phyloP scores from a whole-genome alignment of 2,329 filamentous ascomycete genomes.

The Aspergillus floridensis region DNA sequence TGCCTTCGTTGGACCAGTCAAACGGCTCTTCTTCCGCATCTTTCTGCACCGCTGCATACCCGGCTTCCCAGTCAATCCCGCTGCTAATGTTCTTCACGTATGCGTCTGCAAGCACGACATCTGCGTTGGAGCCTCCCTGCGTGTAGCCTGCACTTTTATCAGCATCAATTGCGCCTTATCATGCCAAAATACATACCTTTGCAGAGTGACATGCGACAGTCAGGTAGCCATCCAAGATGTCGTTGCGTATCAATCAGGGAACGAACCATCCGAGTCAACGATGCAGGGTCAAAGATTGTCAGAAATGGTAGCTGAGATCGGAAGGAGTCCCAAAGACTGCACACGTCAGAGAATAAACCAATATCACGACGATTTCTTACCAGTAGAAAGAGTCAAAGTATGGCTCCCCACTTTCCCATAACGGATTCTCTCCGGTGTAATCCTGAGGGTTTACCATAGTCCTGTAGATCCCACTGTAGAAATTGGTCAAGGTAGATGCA shows the following conservation, averaged over 20 bases:
- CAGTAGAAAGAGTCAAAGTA: slow-evolving; percentile 76
- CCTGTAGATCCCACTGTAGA: slow-evolving; percentile 68
- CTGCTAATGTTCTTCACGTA: slow-evolving; percentile 63
- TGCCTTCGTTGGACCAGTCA: slow-evolving; percentile 67
- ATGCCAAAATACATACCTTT: slow-evolving; percentile 41
- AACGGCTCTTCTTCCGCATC: slow-evolving; percentile 68
- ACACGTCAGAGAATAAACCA: slow-evolving; percentile 11
- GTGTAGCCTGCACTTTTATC: slow-evolving; percentile 55
- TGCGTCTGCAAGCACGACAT: slow-evolving; percentile 65
- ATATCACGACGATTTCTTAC: slow-evolving; percentile 27
- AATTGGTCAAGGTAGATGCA: slow-evolving; percentile 47
- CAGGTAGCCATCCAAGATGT: slow-evolving; percentile 69
- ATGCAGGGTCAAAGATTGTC: slow-evolving; percentile 62
- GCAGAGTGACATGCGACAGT: slow-evolving; percentile 70
- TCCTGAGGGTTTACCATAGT: slow-evolving; percentile 70
- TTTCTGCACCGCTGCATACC: slow-evolving; percentile 66
- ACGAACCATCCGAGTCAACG: slow-evolving; percentile 63
- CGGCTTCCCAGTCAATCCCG: slow-evolving; percentile 65
- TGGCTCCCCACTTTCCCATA: slow-evolving; percentile 63
- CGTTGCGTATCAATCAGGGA: slow-evolving; percentile 69
- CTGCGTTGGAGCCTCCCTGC: slow-evolving; percentile 71
- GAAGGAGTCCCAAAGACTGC: slow-evolving; percentile 66
- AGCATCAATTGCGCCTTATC: neutral
- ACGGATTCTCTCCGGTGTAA: slow-evolving; percentile 68
- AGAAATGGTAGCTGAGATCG: slow-evolving; percentile 67